Evolutionary conservation across 768 basidiomycete genomes (phyloP), one percentile per base, ranked within the genome.

Genomic region (Lentinula guzmanii): DNA sequence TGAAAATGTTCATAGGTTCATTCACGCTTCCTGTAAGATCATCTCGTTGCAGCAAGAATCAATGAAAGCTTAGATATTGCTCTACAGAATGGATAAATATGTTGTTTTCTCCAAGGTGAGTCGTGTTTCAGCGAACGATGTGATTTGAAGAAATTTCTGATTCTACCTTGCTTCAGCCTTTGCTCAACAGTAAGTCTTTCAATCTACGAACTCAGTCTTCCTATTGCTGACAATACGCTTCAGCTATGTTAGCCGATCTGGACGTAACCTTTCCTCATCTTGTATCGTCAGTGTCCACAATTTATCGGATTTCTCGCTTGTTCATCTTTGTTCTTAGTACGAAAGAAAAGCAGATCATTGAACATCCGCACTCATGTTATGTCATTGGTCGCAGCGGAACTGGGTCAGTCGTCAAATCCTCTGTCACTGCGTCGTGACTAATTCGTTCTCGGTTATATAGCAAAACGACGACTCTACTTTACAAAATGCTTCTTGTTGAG

Each of bases 401-500:
- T 0, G 89, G 89, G 89, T 88, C 65, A 11, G 77, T 59, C 6
- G 11, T 42, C 31, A 0, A 4, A 8, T 35, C 16, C 1, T 55
- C 10, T 37, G 18, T 5, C 11, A 18, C 13, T 35, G 13, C 24
- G 16, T 6, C 0, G 39, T 42, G 5, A 18, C 1, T n/a, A 24
- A 50, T 16, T 8, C 28, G 7, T 39, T 21, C 9, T 24, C 28
- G 5, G 3, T 9, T 11, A n/a, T 18, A 35, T 52, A 89, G 89
- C 0, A 90, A 90, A 77, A 90, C 87, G 0, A 90, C 89, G 0
- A 86, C 87, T 0, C 89, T 91, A 80, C 73, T 91, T 1, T 87
- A 86, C 75, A 90, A 88, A 69, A 90, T 91, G 81, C 75, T 90
- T 1, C 79, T 82, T 1, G 82, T 89, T 6, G 85, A 90, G 64